A percentile compares a stretch with the other conserved stretches of the same genome.
Conservation (phyloP, 2,329 filamentous ascomycete species). For the Plenodomus tracheiphilus region DNA sequence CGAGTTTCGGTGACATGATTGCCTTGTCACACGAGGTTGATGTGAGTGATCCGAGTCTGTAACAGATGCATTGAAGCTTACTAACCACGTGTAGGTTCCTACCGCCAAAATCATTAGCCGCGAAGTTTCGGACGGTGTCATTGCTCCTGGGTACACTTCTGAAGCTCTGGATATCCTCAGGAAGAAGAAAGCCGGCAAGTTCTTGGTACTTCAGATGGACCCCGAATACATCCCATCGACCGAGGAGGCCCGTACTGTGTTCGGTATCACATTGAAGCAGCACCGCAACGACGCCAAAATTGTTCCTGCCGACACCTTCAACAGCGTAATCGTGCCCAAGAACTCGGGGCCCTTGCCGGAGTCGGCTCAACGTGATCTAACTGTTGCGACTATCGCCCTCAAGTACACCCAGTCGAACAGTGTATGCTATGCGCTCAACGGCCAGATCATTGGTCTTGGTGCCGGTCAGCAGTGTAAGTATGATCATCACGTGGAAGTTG, state of each 20-base stretch:
- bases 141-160: conserved; percentile 83
- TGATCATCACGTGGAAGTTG: background rate
- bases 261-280: conserved; percentile 85
- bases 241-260: conserved; percentile 83
- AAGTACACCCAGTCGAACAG: conserved; percentile 99
- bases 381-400: conserved; percentile 92
- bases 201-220: conserved; percentile 94
- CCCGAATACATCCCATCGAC: conserved; percentile 75
- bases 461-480: conserved; percentile 81
- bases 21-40: conserved; percentile 91
- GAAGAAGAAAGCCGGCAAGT: conserved; percentile 98
- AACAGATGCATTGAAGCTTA: background rate
- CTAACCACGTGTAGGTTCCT: conserved; percentile 53
- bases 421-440: conserved; percentile 93
- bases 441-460: conserved; percentile 90
- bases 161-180: conserved; percentile 87
- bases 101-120: conserved; percentile 98
- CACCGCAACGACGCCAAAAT: conserved; percentile 91
- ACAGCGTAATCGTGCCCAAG: conserved; percentile 83
- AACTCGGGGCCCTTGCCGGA: conserved; percentile 73
- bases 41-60: conserved; percentile 33
- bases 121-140: conserved; percentile 96
- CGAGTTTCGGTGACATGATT: conserved; percentile 95
- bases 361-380: conserved; percentile 82
- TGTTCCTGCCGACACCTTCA: conserved; percentile 78